phyloP scores from a whole-genome alignment of 208 protist species.

The Hexamita inflata region DNA sequence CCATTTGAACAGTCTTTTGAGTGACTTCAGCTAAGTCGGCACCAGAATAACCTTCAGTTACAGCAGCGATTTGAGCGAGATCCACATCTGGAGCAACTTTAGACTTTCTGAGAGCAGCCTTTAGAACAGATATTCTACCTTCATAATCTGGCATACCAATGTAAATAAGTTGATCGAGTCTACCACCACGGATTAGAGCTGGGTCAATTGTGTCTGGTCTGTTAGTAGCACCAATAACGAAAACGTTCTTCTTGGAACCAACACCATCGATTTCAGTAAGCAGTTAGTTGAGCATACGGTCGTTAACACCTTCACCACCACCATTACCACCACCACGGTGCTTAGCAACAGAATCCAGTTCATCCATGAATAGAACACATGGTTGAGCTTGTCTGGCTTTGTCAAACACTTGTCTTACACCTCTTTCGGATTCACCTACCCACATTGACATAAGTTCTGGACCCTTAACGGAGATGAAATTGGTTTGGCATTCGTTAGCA shows the following conservation, averaged over 20 bases:
- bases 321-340: slow-evolving; percentile 85
- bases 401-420: slow-evolving; percentile 98
- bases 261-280: slow-evolving; percentile 99
- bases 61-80: slow-evolving; percentile 74
- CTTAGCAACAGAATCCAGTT: slow-evolving; percentile 96
- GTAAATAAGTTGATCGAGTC: slow-evolving; percentile 89
- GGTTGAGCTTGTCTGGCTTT: slow-evolving; percentile 93
- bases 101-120: slow-evolving; percentile 85
- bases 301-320: slow-evolving; percentile 78
- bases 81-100: slow-evolving; percentile 80
- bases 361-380: slow-evolving; percentile 99
- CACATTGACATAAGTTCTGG: slow-evolving; percentile 99
- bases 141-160: slow-evolving; percentile 95
- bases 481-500: slow-evolving; percentile 72
- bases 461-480: slow-evolving; percentile 99
- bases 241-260: slow-evolving; percentile 95
- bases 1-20: slow-evolving; percentile 64
- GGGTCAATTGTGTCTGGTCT: slow-evolving; percentile 98
- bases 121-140: slow-evolving; percentile 82
- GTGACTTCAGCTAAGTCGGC: slow-evolving; percentile 89
- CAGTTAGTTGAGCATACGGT: slow-evolving; percentile 99
- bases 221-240: slow-evolving; percentile 99
- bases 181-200: slow-evolving; percentile 90
- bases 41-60: slow-evolving; percentile 92
- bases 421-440: slow-evolving; percentile 99